These are phyloP conservation scores for Dothistroma septosporum DNA, from an alignment of 2,329 filamentous ascomycete species.

Conservation along the genomic window DNA sequence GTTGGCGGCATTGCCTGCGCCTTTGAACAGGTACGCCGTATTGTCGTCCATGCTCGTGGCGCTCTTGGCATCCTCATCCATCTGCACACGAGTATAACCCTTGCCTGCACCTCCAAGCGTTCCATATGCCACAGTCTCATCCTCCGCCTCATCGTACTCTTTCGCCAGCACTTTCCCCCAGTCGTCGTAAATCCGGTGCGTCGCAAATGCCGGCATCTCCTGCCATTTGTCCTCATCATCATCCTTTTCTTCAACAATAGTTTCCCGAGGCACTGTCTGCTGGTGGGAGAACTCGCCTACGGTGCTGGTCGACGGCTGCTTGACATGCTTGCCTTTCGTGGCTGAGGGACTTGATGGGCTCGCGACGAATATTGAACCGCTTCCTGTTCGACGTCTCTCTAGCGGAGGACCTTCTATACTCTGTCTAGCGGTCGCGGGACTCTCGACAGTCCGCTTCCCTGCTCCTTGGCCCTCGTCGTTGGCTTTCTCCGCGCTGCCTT, in stretches of 20 bases:
- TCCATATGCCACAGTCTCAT: slow-evolving; percentile 67
- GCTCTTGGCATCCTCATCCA: slow-evolving; percentile 91
- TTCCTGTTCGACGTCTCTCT: slow-evolving; percentile 4
- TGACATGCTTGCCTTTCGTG: slow-evolving; percentile 12
- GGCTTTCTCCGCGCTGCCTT: slow-evolving; percentile 1
- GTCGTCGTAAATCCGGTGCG: slow-evolving; percentile 94
- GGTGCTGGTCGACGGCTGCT: slow-evolving; percentile 21
- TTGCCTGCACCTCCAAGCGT: slow-evolving; percentile 85
- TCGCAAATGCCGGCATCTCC: slow-evolving; percentile 87
- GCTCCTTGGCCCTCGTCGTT: not conserved
- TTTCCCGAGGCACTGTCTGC: slow-evolving; percentile 55
- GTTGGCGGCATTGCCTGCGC: slow-evolving; percentile 54
- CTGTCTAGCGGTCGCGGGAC: slow-evolving; percentile 6
- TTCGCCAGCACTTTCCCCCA: slow-evolving; percentile 81
- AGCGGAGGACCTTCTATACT: slow-evolving; percentile 6
- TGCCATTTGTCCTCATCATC: slow-evolving; percentile 77
- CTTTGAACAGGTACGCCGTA: slow-evolving; percentile 90
- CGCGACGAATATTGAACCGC: slow-evolving; percentile 2
- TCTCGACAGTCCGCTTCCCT: slow-evolving; percentile 5
- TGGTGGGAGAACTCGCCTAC: slow-evolving; percentile 92
- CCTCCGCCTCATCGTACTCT: slow-evolving; percentile 66
- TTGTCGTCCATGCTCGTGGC: slow-evolving; percentile 96
- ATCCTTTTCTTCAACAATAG: slow-evolving; percentile 42
- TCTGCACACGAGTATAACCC: slow-evolving; percentile 89
- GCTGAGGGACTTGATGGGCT: slow-evolving; percentile 12